A percentile compares a stretch with the other conserved stretches of the same genome.
phyloP scores from a whole-genome alignment of 31 red algal species.

The Bonnemaisonia californica region DNA sequence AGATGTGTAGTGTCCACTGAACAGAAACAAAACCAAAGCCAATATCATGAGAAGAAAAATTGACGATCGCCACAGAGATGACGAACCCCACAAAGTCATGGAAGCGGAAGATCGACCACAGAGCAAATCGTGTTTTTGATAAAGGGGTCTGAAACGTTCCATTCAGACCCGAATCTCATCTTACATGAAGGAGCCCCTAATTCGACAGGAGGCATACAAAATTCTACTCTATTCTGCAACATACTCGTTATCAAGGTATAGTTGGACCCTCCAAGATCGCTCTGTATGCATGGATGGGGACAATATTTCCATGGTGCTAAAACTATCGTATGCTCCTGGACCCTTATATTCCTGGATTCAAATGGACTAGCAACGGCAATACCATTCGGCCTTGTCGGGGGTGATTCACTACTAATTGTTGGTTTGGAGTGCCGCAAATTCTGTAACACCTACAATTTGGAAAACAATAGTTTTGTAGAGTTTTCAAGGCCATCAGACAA shows the following conservation, averaged over 20 bases:
- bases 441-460: conserved; percentile 12
- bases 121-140: neutral
- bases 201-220: conserved; percentile 14
- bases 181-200: conserved; percentile 23
- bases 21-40: no score
- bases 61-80: no score
- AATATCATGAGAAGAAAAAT: neutral
- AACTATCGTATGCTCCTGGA: conserved; percentile 10
- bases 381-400: conserved; percentile 34
- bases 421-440: conserved; percentile 34
- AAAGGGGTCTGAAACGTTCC: neutral
- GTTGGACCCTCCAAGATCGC: neutral
- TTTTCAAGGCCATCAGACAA: conserved; percentile 15
- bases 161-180: conserved; percentile 18
- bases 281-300: conserved; percentile 40
- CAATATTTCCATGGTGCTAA: neutral
- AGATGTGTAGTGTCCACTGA: neutral
- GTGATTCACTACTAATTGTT: conserved; percentile 29
- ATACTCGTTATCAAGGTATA: conserved; percentile 22
- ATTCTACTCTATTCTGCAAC: conserved; percentile 8
- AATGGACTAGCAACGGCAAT: conserved; percentile 19
- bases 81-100: neutral
- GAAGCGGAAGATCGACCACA: neutral
- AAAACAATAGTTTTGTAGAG: neutral
- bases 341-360: neutral